Base-by-base conservation (phyloP, 116 monocot genomes). In the Trichopus zeylanicus region DNA sequence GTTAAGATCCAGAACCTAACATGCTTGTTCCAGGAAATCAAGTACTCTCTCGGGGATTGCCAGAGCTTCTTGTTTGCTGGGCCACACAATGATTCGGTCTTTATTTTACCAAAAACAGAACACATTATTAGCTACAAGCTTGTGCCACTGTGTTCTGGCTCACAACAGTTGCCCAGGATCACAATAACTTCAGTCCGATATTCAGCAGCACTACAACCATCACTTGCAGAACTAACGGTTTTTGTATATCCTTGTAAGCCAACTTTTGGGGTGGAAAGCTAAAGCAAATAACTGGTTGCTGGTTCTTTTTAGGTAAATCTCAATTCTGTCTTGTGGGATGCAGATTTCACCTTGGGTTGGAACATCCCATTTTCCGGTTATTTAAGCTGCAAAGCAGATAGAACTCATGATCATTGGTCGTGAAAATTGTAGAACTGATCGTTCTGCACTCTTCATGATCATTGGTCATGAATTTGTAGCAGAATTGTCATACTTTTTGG, bases 21-120 rank as follows among this genome's bases (percentile, higher is more conserved):
- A 20, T 70, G 66, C 69, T 68, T 92, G 35, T 82, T 92, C 51
- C 99, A 99, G 73, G 99, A 99, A 37, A 79, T 99, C 29, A 99
- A 88, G 60, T 88, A 85, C 60, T 76, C 78, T 6, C 53, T 88
- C 23, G 88, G 77, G 0, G 99, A 99, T 55, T 92, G 80, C 21
- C 92, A 92, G 57, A 80, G 79, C 51, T 99, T 99, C 42, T 85
- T 99, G 20, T 99, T 92, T 26, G 69, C 74, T 34, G 99, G 99
- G 19, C 79, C 83, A 31, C 92, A 99, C 56, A 78, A 61, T 63
- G 71, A 76, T 65, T 32, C 74, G 12, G 51, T 61, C 29, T 88
- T 55, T 23, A 68, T 99, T 66, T 63, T 99, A 25, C 99, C 99
- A 20, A 81, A 79, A 53, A 71, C 85, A 0, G 99, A 91, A 65